Evolutionary conservation across 1,139 yeast genomes (phyloP), one percentile per base, ranked within the genome.

Genomic region (Lodderomyces parapsilosis): DNA sequence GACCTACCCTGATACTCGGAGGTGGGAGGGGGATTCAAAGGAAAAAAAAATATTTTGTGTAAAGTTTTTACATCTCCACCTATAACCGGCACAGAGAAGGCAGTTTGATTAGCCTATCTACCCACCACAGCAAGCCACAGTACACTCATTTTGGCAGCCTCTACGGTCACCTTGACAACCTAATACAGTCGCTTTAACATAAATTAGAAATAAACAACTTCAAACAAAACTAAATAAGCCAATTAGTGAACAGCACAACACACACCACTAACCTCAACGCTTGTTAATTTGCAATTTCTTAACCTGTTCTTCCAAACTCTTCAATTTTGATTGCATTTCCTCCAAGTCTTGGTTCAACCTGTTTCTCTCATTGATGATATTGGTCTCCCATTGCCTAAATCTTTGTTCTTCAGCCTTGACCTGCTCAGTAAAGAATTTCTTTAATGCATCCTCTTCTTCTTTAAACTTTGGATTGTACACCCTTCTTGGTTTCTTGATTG

Each of bases 341-440:
- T 91, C 97, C 59, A 94, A 78, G 65, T 93, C 99, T 66, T 85
- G 87, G 68, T 93, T 93, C 63, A 94, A 78, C 64, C 96, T 82
- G 66, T 90, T 89, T 68, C 97, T 84, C 71, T 91, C 98, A 55
- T 87, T 88, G 51, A 90, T 94, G 55, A 93, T 88, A 62, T 91
- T 91, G 55, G 90, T 88, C 68, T 91, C 98, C 98, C 99, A 93
- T 72, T 91, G 96, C 73, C 96, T 85, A 71, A 93, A 94, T 62
- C 99, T 80, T 59, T 88, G 95, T 60, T 94, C 99, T 69, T 93
- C 99, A 40, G 89, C 88, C 71, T 91, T 90, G 50, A 94, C 96
- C 70, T 93, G 98, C 63, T 91, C 98, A n/a, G 98, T 93, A 68
- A 93, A 93, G 64, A 87, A 86, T 67, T 87, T 86, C 78, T 94